Conservation (phyloP, 1,284 basidiomycete species). For the Fomitopsis pinicola region DNA sequence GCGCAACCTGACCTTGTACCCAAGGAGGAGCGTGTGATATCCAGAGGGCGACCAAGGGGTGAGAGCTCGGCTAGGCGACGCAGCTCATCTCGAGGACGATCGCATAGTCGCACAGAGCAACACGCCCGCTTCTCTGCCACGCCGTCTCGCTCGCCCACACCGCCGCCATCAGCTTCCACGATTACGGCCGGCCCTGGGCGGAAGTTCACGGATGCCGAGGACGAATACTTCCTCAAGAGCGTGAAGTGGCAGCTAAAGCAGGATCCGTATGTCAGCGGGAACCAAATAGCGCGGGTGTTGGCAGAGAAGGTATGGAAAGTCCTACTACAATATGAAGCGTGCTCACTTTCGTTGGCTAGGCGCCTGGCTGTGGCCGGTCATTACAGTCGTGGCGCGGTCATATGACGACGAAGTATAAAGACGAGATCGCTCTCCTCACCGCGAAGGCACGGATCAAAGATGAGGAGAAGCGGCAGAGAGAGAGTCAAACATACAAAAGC, state of each 20-base stretch:
- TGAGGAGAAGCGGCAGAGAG: neutral
- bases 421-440: constrained; percentile 61
- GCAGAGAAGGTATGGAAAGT: constrained; percentile 43
- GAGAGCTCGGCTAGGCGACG: neutral
- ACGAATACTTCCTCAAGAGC: constrained; percentile 58
- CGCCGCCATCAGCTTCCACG: constrained; percentile 40
- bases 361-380: constrained; percentile 42
- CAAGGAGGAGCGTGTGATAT: too few relatives aligned
- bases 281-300: constrained; percentile 46
- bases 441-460: constrained; percentile 23
- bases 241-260: constrained; percentile 52
- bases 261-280: constrained; percentile 42
- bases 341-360: constrained; percentile 17
- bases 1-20: too few relatives aligned
- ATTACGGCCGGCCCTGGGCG: constrained; percentile 41
- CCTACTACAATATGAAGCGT: neutral
- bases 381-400: constrained; percentile 55
- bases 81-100: neutral
- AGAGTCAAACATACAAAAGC: neutral
- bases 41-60: too few relatives aligned
- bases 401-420: constrained; percentile 50
- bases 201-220: constrained; percentile 59
- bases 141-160: constrained; percentile 62
- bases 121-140: constrained; percentile 16
- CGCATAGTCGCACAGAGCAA: neutral